These are phyloP conservation scores for Podospora pseudoanserina DNA, from an alignment of 495 filamentous ascomycete genomes.

Conservation along the genomic window DNA sequence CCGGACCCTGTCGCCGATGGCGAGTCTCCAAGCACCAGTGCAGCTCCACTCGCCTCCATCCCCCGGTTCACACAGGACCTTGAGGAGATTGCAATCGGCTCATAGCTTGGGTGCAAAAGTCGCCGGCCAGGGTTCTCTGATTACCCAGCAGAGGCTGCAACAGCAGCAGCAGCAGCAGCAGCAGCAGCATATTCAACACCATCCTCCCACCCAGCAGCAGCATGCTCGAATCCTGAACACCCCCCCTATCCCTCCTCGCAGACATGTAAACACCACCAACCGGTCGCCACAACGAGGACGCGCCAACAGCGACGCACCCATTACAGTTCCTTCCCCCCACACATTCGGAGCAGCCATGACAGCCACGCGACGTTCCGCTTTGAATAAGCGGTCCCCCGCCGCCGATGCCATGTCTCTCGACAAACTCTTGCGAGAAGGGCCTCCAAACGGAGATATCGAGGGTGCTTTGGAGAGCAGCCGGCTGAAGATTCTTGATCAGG, in stretches of 20 bases:
- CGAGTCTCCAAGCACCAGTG: conserved; percentile 19
- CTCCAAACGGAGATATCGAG: conserved; percentile 61
- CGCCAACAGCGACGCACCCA: conserved; percentile 69
- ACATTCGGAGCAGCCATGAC: conserved; percentile 33
- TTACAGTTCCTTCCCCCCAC: conserved; percentile 20
- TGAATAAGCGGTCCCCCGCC: conserved; percentile 54
- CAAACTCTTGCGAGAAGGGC: conserved; percentile 64
- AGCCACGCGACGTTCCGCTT: conserved; percentile 43
- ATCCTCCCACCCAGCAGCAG: conserved; percentile 21
- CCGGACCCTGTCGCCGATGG: conserved; percentile 23
- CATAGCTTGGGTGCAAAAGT: conserved; percentile 50
- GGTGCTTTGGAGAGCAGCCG: conserved; percentile 70
- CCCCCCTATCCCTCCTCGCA: conserved; percentile 21
- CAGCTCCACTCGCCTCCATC: conserved; percentile 36
- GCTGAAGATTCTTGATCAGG: conserved; percentile 71
- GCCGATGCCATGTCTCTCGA: conserved; percentile 64
- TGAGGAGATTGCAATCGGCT: conserved; percentile 56
- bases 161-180: conserved; percentile 30
- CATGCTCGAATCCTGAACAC: conserved; percentile 1
- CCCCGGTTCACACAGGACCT: conserved; percentile 39
- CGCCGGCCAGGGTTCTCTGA: conserved; percentile 42
- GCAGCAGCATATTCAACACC: conserved; percentile 20
- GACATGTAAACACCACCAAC: conserved; percentile 39
- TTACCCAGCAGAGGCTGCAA: conserved; percentile 51
- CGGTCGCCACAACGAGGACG: conserved; percentile 57